These are phyloP conservation scores for Metschnikowia arizonensis DNA, from an alignment of 805 yeast genomes.

Conservation along the genomic window DNA sequence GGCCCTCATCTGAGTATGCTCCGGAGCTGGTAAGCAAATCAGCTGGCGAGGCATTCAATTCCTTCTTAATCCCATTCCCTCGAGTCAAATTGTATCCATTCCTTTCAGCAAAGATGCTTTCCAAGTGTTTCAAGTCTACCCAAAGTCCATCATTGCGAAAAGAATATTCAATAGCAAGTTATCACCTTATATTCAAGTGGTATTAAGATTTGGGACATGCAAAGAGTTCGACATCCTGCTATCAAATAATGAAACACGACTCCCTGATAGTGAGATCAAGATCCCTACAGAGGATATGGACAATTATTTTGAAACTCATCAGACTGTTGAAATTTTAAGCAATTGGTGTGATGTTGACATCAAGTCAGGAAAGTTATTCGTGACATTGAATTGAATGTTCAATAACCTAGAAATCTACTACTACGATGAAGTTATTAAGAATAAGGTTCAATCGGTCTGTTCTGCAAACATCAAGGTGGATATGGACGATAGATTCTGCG, in stretches of 20 bases:
- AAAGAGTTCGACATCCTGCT: constrained; percentile 38
- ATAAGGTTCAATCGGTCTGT: constrained; percentile 24
- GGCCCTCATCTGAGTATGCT: constrained; percentile 42
- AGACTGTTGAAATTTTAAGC: constrained; percentile 70
- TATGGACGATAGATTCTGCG: constrained; percentile 51
- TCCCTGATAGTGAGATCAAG: constrained; percentile 22
- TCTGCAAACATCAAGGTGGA: constrained; percentile 19
- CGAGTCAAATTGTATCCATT: constrained; percentile 28
- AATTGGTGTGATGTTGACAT: constrained; percentile 90
- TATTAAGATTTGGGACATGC: constrained; percentile 69
- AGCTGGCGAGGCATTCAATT: constrained; percentile 41
- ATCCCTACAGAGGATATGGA: constrained; percentile 34
- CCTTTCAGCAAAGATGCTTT: constrained; percentile 35
- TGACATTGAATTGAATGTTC: constrained; percentile 44
- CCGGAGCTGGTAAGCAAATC: constrained; percentile 5
- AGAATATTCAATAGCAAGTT: constrained; percentile 69
- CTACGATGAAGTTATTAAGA: constrained; percentile 62
- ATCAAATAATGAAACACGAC: constrained; percentile 14
- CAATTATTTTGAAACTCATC: constrained; percentile 42
- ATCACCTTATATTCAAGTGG: constrained; percentile 74
- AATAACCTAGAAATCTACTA: constrained; percentile 78
- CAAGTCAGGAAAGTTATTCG: constrained; percentile 73
- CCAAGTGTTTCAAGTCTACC: constrained; percentile 22
- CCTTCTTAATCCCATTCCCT: constrained; percentile 33
- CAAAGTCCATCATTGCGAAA: constrained; percentile 37